Percentiles rank a stretch among this genome's conserved stretches.
phyloP scores from a whole-genome alignment of 2,329 filamentous ascomycete genomes.

The Curvularia verruculosa region DNA sequence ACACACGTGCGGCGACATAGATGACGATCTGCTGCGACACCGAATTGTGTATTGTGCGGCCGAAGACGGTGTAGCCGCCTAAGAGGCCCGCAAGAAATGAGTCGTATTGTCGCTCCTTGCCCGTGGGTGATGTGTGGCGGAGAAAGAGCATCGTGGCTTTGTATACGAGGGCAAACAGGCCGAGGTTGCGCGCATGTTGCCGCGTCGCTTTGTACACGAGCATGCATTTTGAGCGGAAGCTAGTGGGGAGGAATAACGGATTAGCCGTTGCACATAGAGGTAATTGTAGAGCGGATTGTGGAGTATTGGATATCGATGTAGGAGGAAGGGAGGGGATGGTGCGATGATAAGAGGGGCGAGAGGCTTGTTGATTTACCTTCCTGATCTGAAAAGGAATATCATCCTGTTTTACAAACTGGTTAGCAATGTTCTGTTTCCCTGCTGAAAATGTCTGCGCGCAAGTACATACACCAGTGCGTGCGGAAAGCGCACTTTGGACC shows the following conservation, averaged over 20 bases:
- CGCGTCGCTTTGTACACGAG: conserved; percentile 85
- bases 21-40: conserved; percentile 98
- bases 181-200: conserved; percentile 89
- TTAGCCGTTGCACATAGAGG: not conserved
- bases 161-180: conserved; percentile 89
- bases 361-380: conserved; percentile 62
- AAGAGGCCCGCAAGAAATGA: conserved; percentile 84
- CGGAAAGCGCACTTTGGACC: conserved; percentile 95
- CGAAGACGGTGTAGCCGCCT: conserved; percentile 93
- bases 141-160: conserved; percentile 81
- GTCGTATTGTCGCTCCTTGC: conserved; percentile 75
- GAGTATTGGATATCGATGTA: not conserved
- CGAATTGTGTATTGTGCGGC: conserved; percentile 74
- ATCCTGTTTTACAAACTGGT: conserved; percentile 63
- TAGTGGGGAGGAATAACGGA: conserved; percentile 31
- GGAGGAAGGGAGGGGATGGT: not conserved
- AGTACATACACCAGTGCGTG: conserved; percentile 81
- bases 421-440: not conserved
- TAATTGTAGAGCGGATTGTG: not conserved
- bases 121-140: conserved; percentile 58
- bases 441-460: not conserved
- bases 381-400: conserved; percentile 94
- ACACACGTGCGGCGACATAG: conserved; percentile 93
- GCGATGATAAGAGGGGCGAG: not conserved
- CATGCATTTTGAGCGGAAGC: conserved; percentile 74